Percentiles rank a stretch among this genome's conserved stretches.
phyloP scores from a whole-genome alignment of 1,284 basidiomycete genomes.

The Polyporus tsugae region DNA sequence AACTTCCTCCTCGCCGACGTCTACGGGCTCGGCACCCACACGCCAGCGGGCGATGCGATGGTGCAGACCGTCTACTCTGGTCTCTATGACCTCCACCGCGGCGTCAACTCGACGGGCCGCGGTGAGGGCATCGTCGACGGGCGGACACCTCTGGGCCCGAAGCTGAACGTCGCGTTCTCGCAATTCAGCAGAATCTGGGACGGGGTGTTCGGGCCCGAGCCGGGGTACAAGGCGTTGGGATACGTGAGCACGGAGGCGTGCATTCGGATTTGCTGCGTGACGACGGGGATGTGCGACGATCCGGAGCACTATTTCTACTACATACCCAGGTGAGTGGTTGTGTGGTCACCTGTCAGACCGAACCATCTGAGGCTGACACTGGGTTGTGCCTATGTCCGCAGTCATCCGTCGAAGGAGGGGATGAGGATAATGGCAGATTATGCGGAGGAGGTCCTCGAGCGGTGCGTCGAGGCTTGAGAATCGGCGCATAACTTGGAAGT shows the following conservation, averaged over 20 bases:
- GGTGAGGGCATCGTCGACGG: neutral
- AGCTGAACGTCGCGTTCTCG: slow-evolving; percentile 40
- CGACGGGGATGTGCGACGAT: slow-evolving; percentile 43
- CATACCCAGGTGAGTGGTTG: slow-evolving; percentile 48
- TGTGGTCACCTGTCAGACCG: slow-evolving; percentile 36
- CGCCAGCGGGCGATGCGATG: slow-evolving; percentile 41
- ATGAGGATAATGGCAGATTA: slow-evolving; percentile 58
- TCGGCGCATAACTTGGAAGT: neutral
- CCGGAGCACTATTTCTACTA: slow-evolving; percentile 61
- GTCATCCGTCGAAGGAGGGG: slow-evolving; percentile 52
- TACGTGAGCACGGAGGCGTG: slow-evolving; percentile 43
- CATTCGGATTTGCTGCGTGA: slow-evolving; percentile 30
- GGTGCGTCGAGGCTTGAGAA: slow-evolving; percentile 20
- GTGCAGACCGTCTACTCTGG: slow-evolving; percentile 41
- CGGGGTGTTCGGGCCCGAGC: slow-evolving; percentile 38
- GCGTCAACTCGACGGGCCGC: slow-evolving; percentile 18
- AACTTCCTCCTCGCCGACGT: slow-evolving; percentile 43
- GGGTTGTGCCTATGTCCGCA: slow-evolving; percentile 27
- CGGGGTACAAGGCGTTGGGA: slow-evolving; percentile 44
- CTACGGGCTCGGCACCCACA: slow-evolving; percentile 41
- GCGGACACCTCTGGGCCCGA: neutral
- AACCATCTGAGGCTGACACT: neutral
- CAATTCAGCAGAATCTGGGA: slow-evolving; percentile 44
- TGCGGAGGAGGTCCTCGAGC: slow-evolving; percentile 48
- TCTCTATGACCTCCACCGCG: slow-evolving; percentile 33